Evolutionary conservation across 2,329 filamentous ascomycete genomes (phyloP).

Genomic region (Claviceps lovelessii): DNA sequence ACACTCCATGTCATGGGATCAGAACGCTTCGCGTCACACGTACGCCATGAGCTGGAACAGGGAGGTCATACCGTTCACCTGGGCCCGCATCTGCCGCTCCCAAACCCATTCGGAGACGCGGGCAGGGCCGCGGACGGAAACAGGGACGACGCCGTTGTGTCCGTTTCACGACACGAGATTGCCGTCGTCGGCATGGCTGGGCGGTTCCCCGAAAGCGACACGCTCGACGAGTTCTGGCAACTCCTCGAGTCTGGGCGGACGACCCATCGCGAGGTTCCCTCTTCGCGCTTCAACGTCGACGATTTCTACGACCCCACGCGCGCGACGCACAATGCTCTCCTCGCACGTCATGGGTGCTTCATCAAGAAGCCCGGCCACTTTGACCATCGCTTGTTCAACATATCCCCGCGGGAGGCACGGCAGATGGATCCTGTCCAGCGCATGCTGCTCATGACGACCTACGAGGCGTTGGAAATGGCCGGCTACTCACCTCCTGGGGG

Average conservation of each 20-base stretch:
- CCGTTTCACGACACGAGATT: neutral
- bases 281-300: neutral
- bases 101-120: neutral
- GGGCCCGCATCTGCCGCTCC: neutral
- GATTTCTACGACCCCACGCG: neutral
- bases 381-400: conserved; percentile 69
- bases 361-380: conserved; percentile 59
- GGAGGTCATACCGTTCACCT: neutral
- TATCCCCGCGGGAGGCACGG: conserved; percentile 63
- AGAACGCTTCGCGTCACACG: neutral
- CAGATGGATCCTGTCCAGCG: conserved; percentile 66
- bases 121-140: neutral
- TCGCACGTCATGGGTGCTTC: conserved; percentile 41
- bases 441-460: conserved; percentile 57
- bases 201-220: neutral
- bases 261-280: neutral
- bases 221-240: neutral
- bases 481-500: neutral
- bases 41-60: neutral
- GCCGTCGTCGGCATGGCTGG: neutral
- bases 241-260: neutral
- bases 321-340: neutral
- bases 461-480: conserved; percentile 66
- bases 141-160: neutral
- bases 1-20: neutral